Evolutionary conservation across 192 early-diverging fungal species (phyloP).

Genomic region (Coemansia sp.): DNA sequence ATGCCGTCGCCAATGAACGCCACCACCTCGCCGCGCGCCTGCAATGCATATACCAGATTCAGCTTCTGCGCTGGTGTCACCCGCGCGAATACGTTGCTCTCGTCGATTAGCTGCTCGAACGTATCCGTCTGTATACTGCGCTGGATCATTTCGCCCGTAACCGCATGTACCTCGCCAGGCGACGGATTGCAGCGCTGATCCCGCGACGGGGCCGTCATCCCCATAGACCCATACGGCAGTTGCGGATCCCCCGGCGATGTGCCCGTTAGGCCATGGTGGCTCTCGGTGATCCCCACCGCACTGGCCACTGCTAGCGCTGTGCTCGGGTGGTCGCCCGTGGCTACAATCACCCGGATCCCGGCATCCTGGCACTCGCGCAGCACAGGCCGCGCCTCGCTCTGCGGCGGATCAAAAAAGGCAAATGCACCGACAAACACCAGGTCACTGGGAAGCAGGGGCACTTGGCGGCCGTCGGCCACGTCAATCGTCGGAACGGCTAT

Average conservation of each 20-base stretch:
- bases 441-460: constrained; percentile 7
- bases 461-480: background rate
- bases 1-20: constrained; percentile 72
- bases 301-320: constrained; percentile 33
- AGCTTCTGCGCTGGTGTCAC: constrained; percentile 36
- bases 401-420: constrained; percentile 43
- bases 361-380: constrained; percentile 36
- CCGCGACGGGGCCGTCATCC: too few species aligned
- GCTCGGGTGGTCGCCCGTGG: constrained; percentile 43
- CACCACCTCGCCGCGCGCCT: constrained; percentile 38
- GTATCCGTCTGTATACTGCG: constrained; percentile 13
- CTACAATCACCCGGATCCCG: constrained; percentile 42
- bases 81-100: constrained; percentile 42
- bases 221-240: too few species aligned
- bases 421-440: constrained; percentile 43
- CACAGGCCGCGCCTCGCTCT: constrained; percentile 30
- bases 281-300: constrained; percentile 30
- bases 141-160: constrained; percentile 43
- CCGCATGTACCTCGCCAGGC: constrained; percentile 22
- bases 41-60: constrained; percentile 31
- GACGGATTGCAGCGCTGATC: background rate
- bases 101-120: constrained; percentile 28
- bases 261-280: too few species aligned
- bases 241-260: too few species aligned
- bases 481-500: constrained; percentile 1